Evolutionary conservation across 257 asterid genomes (phyloP).

Genomic region (Rhazya stricta): DNA sequence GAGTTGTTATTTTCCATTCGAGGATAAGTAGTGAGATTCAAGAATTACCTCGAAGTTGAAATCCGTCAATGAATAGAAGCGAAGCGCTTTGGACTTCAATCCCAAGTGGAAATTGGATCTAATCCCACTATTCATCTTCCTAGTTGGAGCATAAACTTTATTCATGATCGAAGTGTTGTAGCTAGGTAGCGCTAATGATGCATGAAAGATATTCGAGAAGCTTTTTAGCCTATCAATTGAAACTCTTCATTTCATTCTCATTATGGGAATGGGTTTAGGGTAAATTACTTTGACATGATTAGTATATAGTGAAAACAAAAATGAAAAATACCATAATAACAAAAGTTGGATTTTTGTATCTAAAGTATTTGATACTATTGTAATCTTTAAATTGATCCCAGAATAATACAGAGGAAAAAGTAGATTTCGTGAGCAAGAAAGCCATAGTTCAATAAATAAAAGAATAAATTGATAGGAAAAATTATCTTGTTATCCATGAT

Average conservation of each 20-base stretch:
- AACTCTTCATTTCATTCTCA: background rate
- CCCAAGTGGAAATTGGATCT: background rate
- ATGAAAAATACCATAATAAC: background rate
- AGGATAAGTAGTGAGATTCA: background rate
- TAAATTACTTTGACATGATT: slow-evolving; percentile 18
- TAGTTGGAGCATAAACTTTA: background rate
- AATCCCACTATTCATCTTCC: background rate
- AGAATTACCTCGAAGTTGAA: background rate
- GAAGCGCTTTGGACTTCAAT: background rate
- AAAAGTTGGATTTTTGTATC: slow-evolving; percentile 27
- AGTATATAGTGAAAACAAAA: slow-evolving; percentile 9
- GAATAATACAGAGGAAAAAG: background rate
- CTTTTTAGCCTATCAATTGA: background rate
- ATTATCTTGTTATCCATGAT: slow-evolving; percentile 14
- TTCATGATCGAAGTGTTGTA: background rate
- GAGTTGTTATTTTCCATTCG: background rate
- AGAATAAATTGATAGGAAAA: background rate
- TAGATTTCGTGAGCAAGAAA: background rate
- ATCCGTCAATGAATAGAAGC: background rate
- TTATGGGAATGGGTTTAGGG: slow-evolving; percentile 17
- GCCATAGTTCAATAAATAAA: background rate
- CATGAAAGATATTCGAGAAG: background rate
- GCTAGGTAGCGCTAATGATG: slow-evolving; percentile 12
- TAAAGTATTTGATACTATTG: slow-evolving; percentile 6
- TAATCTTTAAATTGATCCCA: slow-evolving; percentile 8